Conservation (phyloP, 257 asterid genomes). For the Nicotiana otophora region DNA sequence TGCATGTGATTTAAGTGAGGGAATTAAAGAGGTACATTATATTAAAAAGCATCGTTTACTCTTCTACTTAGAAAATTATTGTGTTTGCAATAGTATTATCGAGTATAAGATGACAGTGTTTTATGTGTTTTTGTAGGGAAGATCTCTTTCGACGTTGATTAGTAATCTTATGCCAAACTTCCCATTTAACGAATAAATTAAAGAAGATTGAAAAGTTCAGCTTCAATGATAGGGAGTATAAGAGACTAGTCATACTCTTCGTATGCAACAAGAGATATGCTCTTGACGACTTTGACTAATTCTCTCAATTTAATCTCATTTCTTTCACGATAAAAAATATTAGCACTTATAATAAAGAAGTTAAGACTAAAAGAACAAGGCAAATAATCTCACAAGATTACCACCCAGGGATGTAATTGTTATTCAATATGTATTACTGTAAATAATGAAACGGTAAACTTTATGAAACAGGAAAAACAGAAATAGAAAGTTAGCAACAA, state of each 20-base stretch:
- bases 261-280: neutral
- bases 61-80: neutral
- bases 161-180: neutral
- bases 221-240: neutral
- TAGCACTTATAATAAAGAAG: neutral
- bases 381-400: too few species aligned
- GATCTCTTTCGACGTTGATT: neutral
- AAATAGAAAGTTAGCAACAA: too few species aligned
- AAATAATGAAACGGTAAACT: too few species aligned
- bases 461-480: too few species aligned
- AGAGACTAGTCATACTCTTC: neutral
- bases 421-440: too few species aligned
- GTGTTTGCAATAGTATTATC: neutral
- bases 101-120: neutral
- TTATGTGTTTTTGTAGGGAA: too few species aligned
- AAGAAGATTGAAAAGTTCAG: neutral
- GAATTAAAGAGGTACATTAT: neutral
- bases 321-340: neutral
- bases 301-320: neutral
- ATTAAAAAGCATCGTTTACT: neutral
- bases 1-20: neutral
- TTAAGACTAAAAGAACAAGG: too few species aligned
- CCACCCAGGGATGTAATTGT: too few species aligned
- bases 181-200: neutral
- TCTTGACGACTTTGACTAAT: neutral